Evolutionary conservation across 1,139 yeast genomes (phyloP).

Genomic region (Blastobotrys ciferrii): DNA sequence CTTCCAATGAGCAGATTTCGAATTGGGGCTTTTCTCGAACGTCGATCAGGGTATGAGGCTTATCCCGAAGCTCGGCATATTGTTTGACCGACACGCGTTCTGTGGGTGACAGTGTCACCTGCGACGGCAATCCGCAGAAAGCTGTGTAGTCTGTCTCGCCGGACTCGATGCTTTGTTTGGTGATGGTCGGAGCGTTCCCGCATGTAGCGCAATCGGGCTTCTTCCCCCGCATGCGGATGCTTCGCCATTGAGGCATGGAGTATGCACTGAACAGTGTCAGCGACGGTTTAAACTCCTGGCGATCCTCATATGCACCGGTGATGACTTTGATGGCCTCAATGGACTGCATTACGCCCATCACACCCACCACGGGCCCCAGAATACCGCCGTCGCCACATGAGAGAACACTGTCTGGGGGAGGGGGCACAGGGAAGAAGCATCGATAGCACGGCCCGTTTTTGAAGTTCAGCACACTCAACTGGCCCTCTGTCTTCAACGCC

Average conservation of each 20-base stretch:
- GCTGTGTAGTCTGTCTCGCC: slow-evolving; percentile 59
- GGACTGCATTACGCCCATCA: slow-evolving; percentile 87
- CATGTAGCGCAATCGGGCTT: slow-evolving; percentile 64
- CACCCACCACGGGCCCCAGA: slow-evolving; percentile 90
- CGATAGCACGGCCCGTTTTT: slow-evolving; percentile 86
- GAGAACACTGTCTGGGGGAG: slow-evolving; percentile 77
- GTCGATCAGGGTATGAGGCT: slow-evolving; percentile 53
- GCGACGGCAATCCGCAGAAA: slow-evolving; percentile 68
- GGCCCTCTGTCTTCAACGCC: slow-evolving; percentile 90
- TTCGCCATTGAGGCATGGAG: slow-evolving; percentile 65
- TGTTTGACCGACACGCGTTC: slow-evolving; percentile 56
- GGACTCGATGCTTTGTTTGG: slow-evolving; percentile 44
- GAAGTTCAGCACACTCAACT: slow-evolving; percentile 71
- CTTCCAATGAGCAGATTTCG: slow-evolving; percentile 58
- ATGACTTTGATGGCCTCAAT: slow-evolving; percentile 78
- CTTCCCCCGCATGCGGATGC: slow-evolving; percentile 76
- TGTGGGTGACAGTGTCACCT: slow-evolving; percentile 38
- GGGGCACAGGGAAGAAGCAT: slow-evolving; percentile 89
- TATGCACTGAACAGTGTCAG: slow-evolving; percentile 70
- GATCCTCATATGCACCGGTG: slow-evolving; percentile 48
- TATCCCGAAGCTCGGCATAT: slow-evolving; percentile 33
- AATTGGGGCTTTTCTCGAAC: slow-evolving; percentile 82
- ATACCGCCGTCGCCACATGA: slow-evolving; percentile 96
- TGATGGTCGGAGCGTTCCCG: slow-evolving; percentile 49
- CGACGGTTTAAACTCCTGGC: slow-evolving; percentile 59